Conservation (phyloP, 768 basidiomycete genomes). For the Agaricus sinodeliciosus region DNA sequence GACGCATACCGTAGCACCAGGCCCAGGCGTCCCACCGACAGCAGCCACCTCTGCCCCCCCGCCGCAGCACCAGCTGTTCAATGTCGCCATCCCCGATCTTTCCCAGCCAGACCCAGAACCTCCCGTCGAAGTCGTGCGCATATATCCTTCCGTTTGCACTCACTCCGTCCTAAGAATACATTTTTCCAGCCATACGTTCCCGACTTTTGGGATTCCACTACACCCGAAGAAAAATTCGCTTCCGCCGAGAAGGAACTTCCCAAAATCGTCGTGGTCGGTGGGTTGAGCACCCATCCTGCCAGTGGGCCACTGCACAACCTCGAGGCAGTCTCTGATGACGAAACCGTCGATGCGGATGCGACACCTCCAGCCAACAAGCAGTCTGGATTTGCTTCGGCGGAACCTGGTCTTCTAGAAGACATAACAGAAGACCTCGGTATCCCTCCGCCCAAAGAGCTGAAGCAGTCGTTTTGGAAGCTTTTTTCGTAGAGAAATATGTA, state of each 20-base stretch:
- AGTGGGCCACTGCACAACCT: constrained; percentile 33
- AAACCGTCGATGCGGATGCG: background rate
- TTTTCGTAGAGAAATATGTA: constrained; percentile 19
- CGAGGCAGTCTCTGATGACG: constrained; percentile 6
- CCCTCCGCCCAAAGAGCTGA: constrained; percentile 28
- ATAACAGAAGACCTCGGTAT: constrained; percentile 39
- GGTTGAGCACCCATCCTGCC: constrained; percentile 27
- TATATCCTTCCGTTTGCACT: background rate
- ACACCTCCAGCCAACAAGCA: background rate
- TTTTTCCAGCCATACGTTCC: constrained; percentile 36
- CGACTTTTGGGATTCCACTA: constrained; percentile 37
- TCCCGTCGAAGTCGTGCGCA: constrained; percentile 56
- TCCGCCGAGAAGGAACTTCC: constrained; percentile 24
- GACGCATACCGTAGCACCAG: constrained; percentile 14
- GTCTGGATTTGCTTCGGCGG: constrained; percentile 9
- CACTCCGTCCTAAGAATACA: background rate
- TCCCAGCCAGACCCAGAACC: constrained; percentile 33
- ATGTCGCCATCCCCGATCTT: constrained; percentile 52
- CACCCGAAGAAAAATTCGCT: constrained; percentile 9
- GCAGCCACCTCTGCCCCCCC: constrained; percentile 28
- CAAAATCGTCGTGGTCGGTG: constrained; percentile 39
- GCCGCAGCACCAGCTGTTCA: constrained; percentile 25
- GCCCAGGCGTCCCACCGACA: constrained; percentile 13
- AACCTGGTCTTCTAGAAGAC: constrained; percentile 36
- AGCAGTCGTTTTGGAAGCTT: constrained; percentile 23